Evolutionary conservation across 306 rosid species (phyloP).

Genomic region (Begonia loranthoides): DNA sequence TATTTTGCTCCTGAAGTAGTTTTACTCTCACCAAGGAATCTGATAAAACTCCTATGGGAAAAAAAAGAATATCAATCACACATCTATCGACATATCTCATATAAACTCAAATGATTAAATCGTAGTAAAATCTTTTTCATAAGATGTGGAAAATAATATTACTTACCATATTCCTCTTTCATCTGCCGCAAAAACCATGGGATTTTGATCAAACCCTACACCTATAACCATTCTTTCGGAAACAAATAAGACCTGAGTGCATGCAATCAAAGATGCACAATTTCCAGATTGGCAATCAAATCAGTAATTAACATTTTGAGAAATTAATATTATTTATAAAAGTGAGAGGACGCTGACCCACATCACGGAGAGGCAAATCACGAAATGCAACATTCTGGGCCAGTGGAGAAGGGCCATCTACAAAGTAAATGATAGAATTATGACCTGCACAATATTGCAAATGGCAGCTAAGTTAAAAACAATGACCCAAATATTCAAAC

Average conservation of each 20-base stretch:
- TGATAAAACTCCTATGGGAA: conserved; percentile 58
- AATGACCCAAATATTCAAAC: not conserved
- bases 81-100: not conserved
- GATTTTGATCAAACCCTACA: conserved; percentile 82
- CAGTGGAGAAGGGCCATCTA: conserved; percentile 92
- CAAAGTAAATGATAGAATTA: conserved; percentile 87
- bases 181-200: conserved; percentile 82
- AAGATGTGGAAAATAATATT: conserved; percentile 1
- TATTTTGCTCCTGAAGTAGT: conserved; percentile 49
- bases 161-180: conserved; percentile 81
- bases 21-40: conserved; percentile 70
- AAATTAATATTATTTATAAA: conserved; percentile 15
- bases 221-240: conserved; percentile 83
- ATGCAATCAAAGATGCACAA: conserved; percentile 20
- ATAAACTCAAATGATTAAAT: not conserved
- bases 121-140: not conserved
- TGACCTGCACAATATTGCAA: conserved; percentile 55
- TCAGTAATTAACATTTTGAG: conserved; percentile 21
- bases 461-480: conserved; percentile 4
- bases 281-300: conserved; percentile 15
- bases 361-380: conserved; percentile 98
- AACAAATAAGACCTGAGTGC: conserved; percentile 75
- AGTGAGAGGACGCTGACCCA: conserved; percentile 97
- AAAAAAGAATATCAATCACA: not conserved
- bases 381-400: conserved; percentile 81